These are phyloP conservation scores for Backusella westeae DNA, from an alignment of 192 early-diverging fungal species.

Conservation along the genomic window DNA sequence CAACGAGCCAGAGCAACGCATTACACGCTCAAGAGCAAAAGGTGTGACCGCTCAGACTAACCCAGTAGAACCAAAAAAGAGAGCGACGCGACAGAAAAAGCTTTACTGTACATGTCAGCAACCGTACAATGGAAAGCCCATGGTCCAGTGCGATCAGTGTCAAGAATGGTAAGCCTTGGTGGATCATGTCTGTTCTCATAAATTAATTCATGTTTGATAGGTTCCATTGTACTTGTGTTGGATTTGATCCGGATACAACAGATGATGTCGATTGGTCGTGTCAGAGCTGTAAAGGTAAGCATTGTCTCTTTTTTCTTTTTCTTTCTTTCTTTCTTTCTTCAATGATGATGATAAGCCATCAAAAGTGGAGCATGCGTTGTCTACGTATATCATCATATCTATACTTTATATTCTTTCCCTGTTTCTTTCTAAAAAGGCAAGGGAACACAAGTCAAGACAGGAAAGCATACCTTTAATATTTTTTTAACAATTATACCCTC, in stretches of 20 bases:
- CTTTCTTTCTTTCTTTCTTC: background rate
- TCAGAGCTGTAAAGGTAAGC: constrained; percentile 20
- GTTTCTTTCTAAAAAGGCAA: background rate
- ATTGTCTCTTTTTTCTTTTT: background rate
- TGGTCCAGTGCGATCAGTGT: constrained; percentile 76
- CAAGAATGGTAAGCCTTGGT: constrained; percentile 60
- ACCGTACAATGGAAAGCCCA: constrained; percentile 67
- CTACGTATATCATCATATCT: background rate
- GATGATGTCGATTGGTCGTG: constrained; percentile 36
- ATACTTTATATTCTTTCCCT: too few relatives aligned
- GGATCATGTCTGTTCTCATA: background rate
- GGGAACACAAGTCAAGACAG: background rate
- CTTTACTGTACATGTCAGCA: constrained; percentile 73
- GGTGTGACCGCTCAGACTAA: background rate
- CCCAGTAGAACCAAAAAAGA: constrained; percentile 9
- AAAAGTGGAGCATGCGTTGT: background rate
- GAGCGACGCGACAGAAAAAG: constrained; percentile 36
- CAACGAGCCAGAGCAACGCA: background rate
- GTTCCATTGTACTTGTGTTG: constrained; percentile 36
- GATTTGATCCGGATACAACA: constrained; percentile 29
- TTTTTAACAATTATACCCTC: background rate
- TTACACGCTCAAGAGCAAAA: constrained; percentile 7
- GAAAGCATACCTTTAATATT: background rate
- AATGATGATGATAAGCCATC: background rate
- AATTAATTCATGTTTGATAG: background rate